Percentiles rank a stretch among this genome's conserved stretches.
Conservation (phyloP, 2,329 filamentous ascomycete genomes). For the Westerdykella sp. region DNA sequence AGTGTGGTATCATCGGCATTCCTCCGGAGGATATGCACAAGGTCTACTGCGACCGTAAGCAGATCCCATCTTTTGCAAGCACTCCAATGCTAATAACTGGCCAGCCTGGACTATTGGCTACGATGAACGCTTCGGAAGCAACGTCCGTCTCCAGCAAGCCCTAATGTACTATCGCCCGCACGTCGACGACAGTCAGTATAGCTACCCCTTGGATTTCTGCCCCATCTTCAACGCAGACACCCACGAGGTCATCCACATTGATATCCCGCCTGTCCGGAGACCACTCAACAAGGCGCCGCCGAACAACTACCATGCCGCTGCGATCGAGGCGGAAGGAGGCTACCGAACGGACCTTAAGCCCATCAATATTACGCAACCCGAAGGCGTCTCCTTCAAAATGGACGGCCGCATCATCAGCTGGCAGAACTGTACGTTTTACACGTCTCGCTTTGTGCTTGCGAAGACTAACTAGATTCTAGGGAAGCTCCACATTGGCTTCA, state of each 20-base stretch:
- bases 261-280: slow-evolving; percentile 70
- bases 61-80: background rate
- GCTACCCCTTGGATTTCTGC: slow-evolving; percentile 87
- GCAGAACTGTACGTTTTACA: slow-evolving; percentile 72
- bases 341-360: slow-evolving; percentile 77
- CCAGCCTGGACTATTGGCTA: slow-evolving; percentile 88
- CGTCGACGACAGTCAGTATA: slow-evolving; percentile 81
- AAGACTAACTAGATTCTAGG: too few species aligned
- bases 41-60: slow-evolving; percentile 81
- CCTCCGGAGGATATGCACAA: slow-evolving; percentile 83
- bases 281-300: slow-evolving; percentile 65
- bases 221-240: slow-evolving; percentile 83
- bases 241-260: slow-evolving; percentile 72
- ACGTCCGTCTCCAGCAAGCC: slow-evolving; percentile 77
- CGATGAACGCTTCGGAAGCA: slow-evolving; percentile 79
- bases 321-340: slow-evolving; percentile 66
- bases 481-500: slow-evolving; percentile 79
- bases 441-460: too few species aligned
- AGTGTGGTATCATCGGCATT: slow-evolving; percentile 78
- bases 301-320: slow-evolving; percentile 72
- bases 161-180: slow-evolving; percentile 93
- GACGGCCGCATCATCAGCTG: slow-evolving; percentile 69
- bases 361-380: slow-evolving; percentile 79
- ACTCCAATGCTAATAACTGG: slow-evolving; percentile 9
- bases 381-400: slow-evolving; percentile 80